Base-by-base conservation (phyloP, 1,284 basidiomycete genomes). In the Cystobasidium slooffiae region DNA sequence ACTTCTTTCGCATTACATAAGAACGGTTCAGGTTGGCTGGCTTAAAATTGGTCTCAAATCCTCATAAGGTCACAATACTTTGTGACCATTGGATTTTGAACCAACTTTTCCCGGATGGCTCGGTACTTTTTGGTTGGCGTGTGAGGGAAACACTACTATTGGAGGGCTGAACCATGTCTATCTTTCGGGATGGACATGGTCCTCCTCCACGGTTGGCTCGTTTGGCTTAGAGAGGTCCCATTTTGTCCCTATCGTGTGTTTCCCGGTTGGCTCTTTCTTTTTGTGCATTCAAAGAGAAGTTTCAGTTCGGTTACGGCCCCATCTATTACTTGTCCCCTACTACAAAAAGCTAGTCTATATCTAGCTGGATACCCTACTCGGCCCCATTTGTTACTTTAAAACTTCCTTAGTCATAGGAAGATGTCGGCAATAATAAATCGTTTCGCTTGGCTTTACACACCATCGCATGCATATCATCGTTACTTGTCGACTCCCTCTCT, bases 111-210 rank as follows among this genome's bases (percentile, higher is more conserved):
- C 56, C 56, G 56, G 56, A 59, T 59, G 56, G 56, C 56, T 59
- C 56, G 56, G 41, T 59, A 59, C 56, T 59, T 59, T 59, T 22
- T 31, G 39, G 56, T n/a, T 24, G 56, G 37, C n/a, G n/a, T 20
- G 39, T 18, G 6, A 58, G 18, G n/a, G 24, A 37, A 59, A 59
- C 37, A 39, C 10, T 39, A 59, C 56, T 31, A 31, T 31, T 31
- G 31, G 31, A 31, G 2, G 31, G 31, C 5, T 5, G 31, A 31
- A 31, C 31, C 31, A 31, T 31, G 31, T 31, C 31, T 31, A 31
- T 31, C 31, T 31, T 5, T 31, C 31, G 31, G 31, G 31, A 31
- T 31, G 31, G 31, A 1, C 31, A 31, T 31, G 31, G 31, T 31
- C 5, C 31, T 31, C 31, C 31, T 31, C 31, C 31, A 31, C 31